These are phyloP conservation scores for Mycena olivaceomarginata DNA, from an alignment of 768 basidiomycete genomes.

Conservation along the genomic window DNA sequence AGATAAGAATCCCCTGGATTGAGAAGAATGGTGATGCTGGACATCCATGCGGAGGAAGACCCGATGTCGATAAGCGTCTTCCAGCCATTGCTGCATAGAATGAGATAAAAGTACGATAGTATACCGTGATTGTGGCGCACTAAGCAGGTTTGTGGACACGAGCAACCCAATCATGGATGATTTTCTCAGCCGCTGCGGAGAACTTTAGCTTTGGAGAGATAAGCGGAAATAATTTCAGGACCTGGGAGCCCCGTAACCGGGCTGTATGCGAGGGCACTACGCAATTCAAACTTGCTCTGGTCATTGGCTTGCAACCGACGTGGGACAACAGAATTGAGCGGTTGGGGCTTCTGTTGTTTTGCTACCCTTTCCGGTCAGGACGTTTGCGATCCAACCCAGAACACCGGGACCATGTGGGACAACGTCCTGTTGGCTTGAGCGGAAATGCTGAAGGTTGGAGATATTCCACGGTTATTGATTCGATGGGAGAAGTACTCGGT, in stretches of 20 bases:
- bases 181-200: constrained; percentile 56
- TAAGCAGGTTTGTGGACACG: constrained; percentile 67
- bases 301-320: constrained; percentile 49
- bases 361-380: constrained; percentile 39
- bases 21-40: constrained; percentile 32
- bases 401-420: constrained; percentile 40
- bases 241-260: constrained; percentile 64
- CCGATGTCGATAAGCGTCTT: constrained; percentile 67
- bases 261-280: constrained; percentile 74
- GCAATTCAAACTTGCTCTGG: constrained; percentile 65
- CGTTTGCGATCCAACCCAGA: constrained; percentile 42
- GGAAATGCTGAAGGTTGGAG: constrained; percentile 38
- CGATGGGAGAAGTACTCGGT: constrained; percentile 45
- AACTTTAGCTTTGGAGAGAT: neutral
- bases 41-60: constrained; percentile 68
- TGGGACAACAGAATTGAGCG: constrained; percentile 37
- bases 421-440: constrained; percentile 36
- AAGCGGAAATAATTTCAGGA: neutral
- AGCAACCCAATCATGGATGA: constrained; percentile 65
- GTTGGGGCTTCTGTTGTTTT: constrained; percentile 39
- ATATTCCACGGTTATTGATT: constrained; percentile 43
- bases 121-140: neutral
- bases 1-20: constrained; percentile 22
- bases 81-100: constrained; percentile 59
- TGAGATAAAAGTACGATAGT: constrained; percentile 1